Percentiles rank a stretch among this genome's conserved stretches.
phyloP scores from a whole-genome alignment of 1,284 basidiomycete genomes.

The Mycosarcoma mackinlayi region DNA sequence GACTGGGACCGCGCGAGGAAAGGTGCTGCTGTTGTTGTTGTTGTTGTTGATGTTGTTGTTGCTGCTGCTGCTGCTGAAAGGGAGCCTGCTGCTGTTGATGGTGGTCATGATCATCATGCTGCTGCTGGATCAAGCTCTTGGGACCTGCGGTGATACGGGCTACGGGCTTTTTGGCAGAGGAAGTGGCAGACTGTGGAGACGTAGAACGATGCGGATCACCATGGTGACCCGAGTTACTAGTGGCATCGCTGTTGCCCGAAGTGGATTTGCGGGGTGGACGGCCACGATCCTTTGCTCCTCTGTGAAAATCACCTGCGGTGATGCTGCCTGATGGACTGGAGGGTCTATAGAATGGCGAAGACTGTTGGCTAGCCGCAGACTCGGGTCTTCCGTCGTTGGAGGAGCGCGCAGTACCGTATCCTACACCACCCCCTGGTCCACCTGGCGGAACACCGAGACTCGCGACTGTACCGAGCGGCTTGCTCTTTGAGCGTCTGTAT shows the following conservation, averaged over 20 bases:
- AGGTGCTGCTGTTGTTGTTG: conserved; percentile 1
- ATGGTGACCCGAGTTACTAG: neutral
- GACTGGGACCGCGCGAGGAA: conserved; percentile 17
- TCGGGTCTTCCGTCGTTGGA: conserved; percentile 60
- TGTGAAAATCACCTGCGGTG: conserved; percentile 48
- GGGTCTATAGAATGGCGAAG: conserved; percentile 29
- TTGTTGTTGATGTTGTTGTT: neutral
- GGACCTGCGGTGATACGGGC: conserved; percentile 46
- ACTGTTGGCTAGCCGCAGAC: conserved; percentile 4
- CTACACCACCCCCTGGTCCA: conserved; percentile 58
- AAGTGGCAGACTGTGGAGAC: conserved; percentile 20
- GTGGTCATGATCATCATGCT: conserved; percentile 11
- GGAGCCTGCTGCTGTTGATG: conserved; percentile 5
- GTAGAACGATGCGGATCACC: conserved; percentile 7
- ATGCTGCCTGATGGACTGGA: conserved; percentile 41
- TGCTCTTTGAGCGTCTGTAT: conserved; percentile 44
- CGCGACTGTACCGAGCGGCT: conserved; percentile 33
- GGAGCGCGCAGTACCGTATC: conserved; percentile 53
- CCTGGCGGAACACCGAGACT: conserved; percentile 59
- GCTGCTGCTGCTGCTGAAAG: conserved; percentile 1
- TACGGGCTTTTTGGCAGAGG: conserved; percentile 23
- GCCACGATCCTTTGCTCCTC: conserved; percentile 32
- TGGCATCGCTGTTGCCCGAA: conserved; percentile 7
- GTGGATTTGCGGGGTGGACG: conserved; percentile 28
- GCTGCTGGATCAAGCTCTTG: conserved; percentile 36